Base-by-base conservation (phyloP, 495 filamentous ascomycete genomes). In the Podospora tetraspora region DNA sequence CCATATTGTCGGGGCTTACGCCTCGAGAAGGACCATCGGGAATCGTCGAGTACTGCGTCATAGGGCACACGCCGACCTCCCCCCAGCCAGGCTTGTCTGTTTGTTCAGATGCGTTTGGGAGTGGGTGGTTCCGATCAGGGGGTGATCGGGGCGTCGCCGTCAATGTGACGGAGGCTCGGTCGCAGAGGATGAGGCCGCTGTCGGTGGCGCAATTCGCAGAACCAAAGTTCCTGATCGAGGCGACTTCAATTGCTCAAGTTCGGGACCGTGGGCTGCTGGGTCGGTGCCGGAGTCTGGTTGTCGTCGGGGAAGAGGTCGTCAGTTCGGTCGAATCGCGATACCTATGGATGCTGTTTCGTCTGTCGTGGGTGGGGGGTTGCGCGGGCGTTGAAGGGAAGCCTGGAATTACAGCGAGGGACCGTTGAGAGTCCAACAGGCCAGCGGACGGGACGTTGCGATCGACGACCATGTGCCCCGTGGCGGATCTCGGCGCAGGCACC, bases 1-100 rank as follows among this genome's bases (percentile, higher is more conserved):
- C 72, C 82, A 84, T 84, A 63, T 78, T 77, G 72, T 70, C 75
- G 59, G 71, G 68, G 67, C 57, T 62, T 24, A 67, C 66, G 67
- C 73, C 73, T 30, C 72, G 69, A 62, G 57, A 29, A 64, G 24
- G 71, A 72, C 72, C 78, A 78, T 77, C 73, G 68, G 77, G 70
- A 29, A 82, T 76, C 56, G 78, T 78, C 59, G 77, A 79, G 66
- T 84, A 84, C 60, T 76, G 74, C 71, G 80, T 76, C 82, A 84
- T 84, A 73, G 71, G 75, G 43, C 23, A 67, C 59, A 66, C 58
- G 16, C 58, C 12, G 19, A 61, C 21, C 58, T 64, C n/a, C 59
- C 63, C 30, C 6, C 62, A 13, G 16, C 22, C 30, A 66, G n/a
- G 30, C 13, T 19, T 24, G 23, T 32, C 13, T 64, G 10, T 52